Base-by-base conservation (phyloP, 768 basidiomycete genomes). In the Sistotremastrum niveocremeum region DNA sequence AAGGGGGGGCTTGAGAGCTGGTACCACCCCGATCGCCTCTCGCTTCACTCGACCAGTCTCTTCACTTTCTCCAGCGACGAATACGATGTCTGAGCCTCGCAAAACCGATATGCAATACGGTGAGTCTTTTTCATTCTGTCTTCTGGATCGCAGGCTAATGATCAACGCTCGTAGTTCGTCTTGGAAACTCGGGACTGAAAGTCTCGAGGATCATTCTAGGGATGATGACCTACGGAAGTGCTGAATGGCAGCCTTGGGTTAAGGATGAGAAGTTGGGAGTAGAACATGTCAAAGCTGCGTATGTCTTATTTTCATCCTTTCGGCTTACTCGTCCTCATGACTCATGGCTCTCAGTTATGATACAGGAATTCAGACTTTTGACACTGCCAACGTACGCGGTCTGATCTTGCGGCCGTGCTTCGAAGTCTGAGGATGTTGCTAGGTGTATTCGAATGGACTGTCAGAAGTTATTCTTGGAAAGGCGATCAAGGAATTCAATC, bases 381-480 rank as follows among this genome's bases (percentile, higher is more conserved):
- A 61, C 37, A 60, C 60, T 8, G 57, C 55, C 39, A 50, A 58
- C 43, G 60, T 62, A 46, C 37, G 5, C 6, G 2, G 11, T 30
- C 31, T 36, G 34, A 10, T 46, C 20, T 45, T n/a, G n/a, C 28
- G 34, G 11, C 34, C 34, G 8, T 9, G 37, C 4, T n/a, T 28
- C 3, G 9, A 10, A 37, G 8, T n/a, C n/a, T n/a, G n/a, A 20
- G 20, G 28, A 7, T 35, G 34, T 42, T 47, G 34, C 34, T 51
- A 79, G 77, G 65, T 71, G 0, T 84, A 84, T 54, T 79, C 76
- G 1, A 76, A 81, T 50, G 81, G 81, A 2, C 59, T 64, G 5
- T 79, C 77, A 0, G 85, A 87, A 56, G 54, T 72, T 39, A 69
- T 84, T 44, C 65, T 84, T 12, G 84, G 84, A 7, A 79, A 81